These are phyloP conservation scores for Aspergillus caelatus DNA, from an alignment of 2,329 filamentous ascomycete genomes.

Conservation along the genomic window DNA sequence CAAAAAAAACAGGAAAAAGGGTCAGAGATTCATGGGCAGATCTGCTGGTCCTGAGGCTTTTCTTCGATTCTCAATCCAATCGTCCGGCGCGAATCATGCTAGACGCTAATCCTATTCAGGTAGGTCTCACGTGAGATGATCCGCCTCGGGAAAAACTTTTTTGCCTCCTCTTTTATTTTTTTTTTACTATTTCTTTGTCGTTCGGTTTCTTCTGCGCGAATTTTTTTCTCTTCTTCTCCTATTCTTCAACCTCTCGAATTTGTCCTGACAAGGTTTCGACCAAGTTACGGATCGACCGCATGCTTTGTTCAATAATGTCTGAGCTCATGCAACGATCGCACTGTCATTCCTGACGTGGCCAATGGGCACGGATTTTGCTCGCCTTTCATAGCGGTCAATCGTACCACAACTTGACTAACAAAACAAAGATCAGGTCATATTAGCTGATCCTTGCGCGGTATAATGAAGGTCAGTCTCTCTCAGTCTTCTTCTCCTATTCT, in stretches of 20 bases:
- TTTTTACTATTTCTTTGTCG: constrained; percentile 13
- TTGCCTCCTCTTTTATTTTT: constrained; percentile 15
- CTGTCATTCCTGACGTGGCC: neutral
- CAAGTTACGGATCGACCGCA: neutral
- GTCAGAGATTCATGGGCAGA: constrained; percentile 9
- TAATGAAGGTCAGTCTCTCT: constrained; percentile 27
- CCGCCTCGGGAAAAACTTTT: constrained; percentile 12
- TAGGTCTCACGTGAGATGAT: constrained; percentile 14
- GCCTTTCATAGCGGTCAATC: neutral
- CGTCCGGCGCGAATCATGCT: constrained; percentile 7
- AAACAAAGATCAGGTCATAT: constrained; percentile 4
- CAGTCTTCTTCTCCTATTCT: constrained; percentile 3
- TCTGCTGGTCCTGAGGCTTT: constrained; percentile 17
- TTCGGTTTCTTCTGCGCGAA: constrained; percentile 17
- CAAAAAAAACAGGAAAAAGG: constrained; percentile 6
- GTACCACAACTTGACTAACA: constrained; percentile 2
- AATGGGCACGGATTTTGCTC: neutral
- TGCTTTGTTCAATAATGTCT: constrained; percentile 1
- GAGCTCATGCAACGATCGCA: neutral
- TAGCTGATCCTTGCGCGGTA: neutral
- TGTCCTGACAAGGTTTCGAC: constrained; percentile 26
- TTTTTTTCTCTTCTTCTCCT: constrained; percentile 12
- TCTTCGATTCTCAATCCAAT: constrained; percentile 10
- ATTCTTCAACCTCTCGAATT: constrained; percentile 17
- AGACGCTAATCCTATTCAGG: constrained; percentile 19